phyloP scores from a whole-genome alignment of 2,329 filamentous ascomycete genomes.

The Aureobasidium vineae region DNA sequence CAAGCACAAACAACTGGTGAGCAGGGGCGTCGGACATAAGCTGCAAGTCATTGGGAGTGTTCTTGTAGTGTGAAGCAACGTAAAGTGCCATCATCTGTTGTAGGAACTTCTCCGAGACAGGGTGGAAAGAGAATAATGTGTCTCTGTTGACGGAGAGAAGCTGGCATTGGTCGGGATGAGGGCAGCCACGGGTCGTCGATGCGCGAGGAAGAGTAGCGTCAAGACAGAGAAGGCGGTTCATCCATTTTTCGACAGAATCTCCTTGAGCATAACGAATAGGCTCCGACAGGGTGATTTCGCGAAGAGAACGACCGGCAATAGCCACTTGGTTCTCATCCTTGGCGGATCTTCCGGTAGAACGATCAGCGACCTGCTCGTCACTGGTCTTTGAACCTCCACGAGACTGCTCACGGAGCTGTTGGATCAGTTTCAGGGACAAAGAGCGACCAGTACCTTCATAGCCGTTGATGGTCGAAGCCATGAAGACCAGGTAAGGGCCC shows the following conservation, averaged over 20 bases:
- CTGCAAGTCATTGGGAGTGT: slow-evolving; percentile 96
- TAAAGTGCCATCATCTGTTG: slow-evolving; percentile 99
- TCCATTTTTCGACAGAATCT: slow-evolving; percentile 91
- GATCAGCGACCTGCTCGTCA: slow-evolving; percentile 68
- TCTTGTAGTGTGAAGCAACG: slow-evolving; percentile 97
- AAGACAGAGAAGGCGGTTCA: slow-evolving; percentile 89
- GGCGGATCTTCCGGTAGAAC: slow-evolving; percentile 69
- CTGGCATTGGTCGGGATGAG: slow-evolving; percentile 87
- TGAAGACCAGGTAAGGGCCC: slow-evolving; percentile 96
- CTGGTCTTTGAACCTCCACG: slow-evolving; percentile 58
- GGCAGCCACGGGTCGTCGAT: slow-evolving; percentile 74
- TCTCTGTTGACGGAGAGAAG: slow-evolving; percentile 93
- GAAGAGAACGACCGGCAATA: slow-evolving; percentile 70
- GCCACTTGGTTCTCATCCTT: slow-evolving; percentile 62
- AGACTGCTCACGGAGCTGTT: slow-evolving; percentile 93
- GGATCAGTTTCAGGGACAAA: slow-evolving; percentile 91
- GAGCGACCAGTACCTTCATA: slow-evolving; percentile 97
- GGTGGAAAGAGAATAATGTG: slow-evolving; percentile 96
- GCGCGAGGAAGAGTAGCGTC: slow-evolving; percentile 84
- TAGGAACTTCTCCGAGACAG: slow-evolving; percentile 92
- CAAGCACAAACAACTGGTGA: slow-evolving; percentile 92
- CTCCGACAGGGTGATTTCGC: slow-evolving; percentile 89
- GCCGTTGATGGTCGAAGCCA: slow-evolving; percentile 98
- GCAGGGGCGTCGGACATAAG: slow-evolving; percentile 97
- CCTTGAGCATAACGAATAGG: slow-evolving; percentile 93